Evolutionary conservation across 306 rosid species (phyloP), one percentile per base, ranked within the genome.

Genomic region (Vicia faba): DNA sequence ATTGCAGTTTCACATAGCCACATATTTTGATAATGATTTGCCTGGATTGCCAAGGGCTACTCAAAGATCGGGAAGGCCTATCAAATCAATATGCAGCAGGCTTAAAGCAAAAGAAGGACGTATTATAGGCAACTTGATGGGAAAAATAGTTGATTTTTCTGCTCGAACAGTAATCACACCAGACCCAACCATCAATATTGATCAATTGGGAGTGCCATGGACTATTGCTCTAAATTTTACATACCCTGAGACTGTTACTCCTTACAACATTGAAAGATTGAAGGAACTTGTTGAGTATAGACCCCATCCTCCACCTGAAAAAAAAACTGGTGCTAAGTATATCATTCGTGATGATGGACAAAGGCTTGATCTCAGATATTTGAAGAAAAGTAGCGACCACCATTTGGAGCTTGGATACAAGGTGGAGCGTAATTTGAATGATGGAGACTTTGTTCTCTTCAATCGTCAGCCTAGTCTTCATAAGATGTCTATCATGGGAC

Each of bases 261-360:
- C 99, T 13, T 93, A 93, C 79, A 93, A 93, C 75, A 89, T 93
- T 54, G 99, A 93, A 76, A 90, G 99, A 73, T 81, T 93, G 79
- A 93, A 93, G 88, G 97, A 90, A 82, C 97, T 93, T 54, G 99
- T 93, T 59, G 97, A 93, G 79, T 81, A 90, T 33, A 97, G 99
- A 23, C 97, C 99, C 15, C 99, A 93, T 81, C 99, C 99, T 61
- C 99, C 99, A 2, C 97, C 99, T 19, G 99, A n/a, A n/a, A n/a
- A 97, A 48, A 93, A 93, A 90, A 93, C 99, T 65, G 99, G 99
- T 82, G 99, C 99, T 31, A 93, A 90, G 86, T 93, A 93, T 75
- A 93, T 93, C 58, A 93, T 93, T 79, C 86, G 99, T 54, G 97
- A 93, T 84, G 97, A 93, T 53, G 99, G 99, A 28, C 99, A 93